Percentiles rank a stretch among this genome's conserved stretches.
Evolutionary conservation across 139 green algal genomes (phyloP).

Genomic region (Tetradesmus obliquus): DNA sequence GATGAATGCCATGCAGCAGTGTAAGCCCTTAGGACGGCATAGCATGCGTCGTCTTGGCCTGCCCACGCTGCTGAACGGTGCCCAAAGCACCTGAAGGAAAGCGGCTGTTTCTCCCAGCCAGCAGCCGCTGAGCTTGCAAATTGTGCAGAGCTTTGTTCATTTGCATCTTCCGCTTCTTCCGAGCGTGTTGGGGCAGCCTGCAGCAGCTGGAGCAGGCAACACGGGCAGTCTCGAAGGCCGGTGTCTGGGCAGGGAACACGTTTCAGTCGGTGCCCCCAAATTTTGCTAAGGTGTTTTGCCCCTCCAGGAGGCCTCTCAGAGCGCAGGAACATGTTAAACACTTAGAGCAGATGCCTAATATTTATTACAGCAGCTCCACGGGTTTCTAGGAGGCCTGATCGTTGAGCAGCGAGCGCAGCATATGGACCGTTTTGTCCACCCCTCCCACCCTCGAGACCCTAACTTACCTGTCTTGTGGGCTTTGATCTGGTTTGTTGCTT

Average conservation of each 20-base stretch:
- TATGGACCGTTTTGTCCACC: background rate
- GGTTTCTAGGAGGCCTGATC: background rate
- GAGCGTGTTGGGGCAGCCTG: background rate
- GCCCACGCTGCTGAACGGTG: background rate
- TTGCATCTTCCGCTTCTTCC: constrained; percentile 1
- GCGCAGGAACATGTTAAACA: background rate
- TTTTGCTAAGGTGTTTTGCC: background rate
- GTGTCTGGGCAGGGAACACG: background rate
- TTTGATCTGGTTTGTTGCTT: background rate
- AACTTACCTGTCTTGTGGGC: background rate
- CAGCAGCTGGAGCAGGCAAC: background rate
- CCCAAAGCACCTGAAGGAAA: background rate
- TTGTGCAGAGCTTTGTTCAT: background rate
- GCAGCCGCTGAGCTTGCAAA: background rate
- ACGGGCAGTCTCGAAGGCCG: background rate
- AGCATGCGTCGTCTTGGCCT: background rate
- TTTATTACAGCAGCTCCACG: background rate
- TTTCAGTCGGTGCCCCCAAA: background rate
- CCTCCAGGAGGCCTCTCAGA: background rate
- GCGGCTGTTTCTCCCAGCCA: background rate
- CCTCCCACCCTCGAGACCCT: background rate
- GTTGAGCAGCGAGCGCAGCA: background rate
- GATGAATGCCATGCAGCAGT: background rate
- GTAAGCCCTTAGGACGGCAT: background rate
- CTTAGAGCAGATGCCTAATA: background rate